phyloP scores from a whole-genome alignment of 495 filamentous ascomycete genomes.

The Hyaloscypha bicolor region DNA sequence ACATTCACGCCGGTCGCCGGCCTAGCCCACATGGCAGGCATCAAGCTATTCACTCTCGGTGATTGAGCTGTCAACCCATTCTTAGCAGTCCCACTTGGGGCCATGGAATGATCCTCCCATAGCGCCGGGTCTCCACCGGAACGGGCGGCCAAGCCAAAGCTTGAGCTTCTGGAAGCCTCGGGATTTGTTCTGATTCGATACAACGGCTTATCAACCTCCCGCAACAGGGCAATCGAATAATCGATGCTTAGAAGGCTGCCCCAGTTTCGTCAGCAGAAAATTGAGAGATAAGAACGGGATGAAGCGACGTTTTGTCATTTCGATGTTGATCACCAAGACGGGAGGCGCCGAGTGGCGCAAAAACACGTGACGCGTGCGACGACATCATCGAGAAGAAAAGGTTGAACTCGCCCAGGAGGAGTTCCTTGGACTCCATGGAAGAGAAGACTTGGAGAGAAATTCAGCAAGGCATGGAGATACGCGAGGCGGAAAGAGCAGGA shows the following conservation, averaged over 20 bases:
- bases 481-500: not conserved
- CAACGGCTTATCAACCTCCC: constrained; percentile 11
- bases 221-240: not conserved
- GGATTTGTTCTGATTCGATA: constrained; percentile 10
- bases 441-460: not conserved
- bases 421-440: not conserved
- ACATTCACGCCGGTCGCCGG: not conserved
- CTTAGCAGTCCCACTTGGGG: not conserved
- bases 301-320: not conserved
- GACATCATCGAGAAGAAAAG: not conserved
- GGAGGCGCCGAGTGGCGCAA: not conserved
- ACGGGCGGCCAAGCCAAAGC: not conserved
- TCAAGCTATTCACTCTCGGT: not conserved
- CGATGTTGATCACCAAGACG: not conserved
- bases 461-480: not conserved
- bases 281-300: constrained; percentile 13
- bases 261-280: constrained; percentile 9
- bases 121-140: not conserved
- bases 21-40: not conserved
- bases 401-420: not conserved
- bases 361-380: not conserved
- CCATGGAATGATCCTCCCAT: not conserved
- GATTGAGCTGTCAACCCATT: not conserved
- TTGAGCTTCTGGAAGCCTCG: not conserved
- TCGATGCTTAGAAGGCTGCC: not conserved